Conservation (phyloP, 2,329 filamentous ascomycete genomes). For the Zymoseptoria ardabiliae region DNA sequence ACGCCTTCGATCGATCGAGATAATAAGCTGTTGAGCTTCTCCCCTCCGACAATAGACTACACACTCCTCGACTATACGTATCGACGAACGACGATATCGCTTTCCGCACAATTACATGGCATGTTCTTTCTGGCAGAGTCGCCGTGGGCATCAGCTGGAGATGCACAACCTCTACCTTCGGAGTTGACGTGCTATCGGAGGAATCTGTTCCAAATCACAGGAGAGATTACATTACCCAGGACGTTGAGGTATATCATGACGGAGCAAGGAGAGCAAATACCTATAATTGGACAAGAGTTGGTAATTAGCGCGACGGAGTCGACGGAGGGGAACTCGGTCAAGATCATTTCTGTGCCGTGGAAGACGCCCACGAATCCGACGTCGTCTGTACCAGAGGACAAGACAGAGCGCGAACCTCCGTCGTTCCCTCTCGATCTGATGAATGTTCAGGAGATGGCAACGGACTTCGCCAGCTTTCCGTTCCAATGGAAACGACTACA, state of each 20-base stretch:
- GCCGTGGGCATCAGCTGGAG: constrained; percentile 55
- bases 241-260: constrained; percentile 72
- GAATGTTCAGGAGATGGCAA: constrained; percentile 61
- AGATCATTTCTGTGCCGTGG: constrained; percentile 95
- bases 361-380: constrained; percentile 78
- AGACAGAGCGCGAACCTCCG: constrained; percentile 76
- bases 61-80: constrained; percentile 60
- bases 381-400: constrained; percentile 58
- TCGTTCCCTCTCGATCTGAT: constrained; percentile 66
- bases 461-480: constrained; percentile 82
- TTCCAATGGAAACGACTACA: constrained; percentile 92
- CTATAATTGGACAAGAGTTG: constrained; percentile 75
- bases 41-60: constrained; percentile 43
- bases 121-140: constrained; percentile 86
- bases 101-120: constrained; percentile 73
- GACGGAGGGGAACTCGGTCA: constrained; percentile 83
- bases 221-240: constrained; percentile 73
- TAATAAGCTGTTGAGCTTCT: constrained; percentile 50
- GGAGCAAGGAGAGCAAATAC: constrained; percentile 75
- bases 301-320: constrained; percentile 90
- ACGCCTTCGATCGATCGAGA: constrained; percentile 56
- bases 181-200: constrained; percentile 93
- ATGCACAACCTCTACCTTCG: constrained; percentile 54
- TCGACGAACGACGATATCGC: constrained; percentile 55
- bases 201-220: constrained; percentile 93